Conservation (phyloP, 1,284 basidiomycete species). For the Leccinum solheimii region DNA sequence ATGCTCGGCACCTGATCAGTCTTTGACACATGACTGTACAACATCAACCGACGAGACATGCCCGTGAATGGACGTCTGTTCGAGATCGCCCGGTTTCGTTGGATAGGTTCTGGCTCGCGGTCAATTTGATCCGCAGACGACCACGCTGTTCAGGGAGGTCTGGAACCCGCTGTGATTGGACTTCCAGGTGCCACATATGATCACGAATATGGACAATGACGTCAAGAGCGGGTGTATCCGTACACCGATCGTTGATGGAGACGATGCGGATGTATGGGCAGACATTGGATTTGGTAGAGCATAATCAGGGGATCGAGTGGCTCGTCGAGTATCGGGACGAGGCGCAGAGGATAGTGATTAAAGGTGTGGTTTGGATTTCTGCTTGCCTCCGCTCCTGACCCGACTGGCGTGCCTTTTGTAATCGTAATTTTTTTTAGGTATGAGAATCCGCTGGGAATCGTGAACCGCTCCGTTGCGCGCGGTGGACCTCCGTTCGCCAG, state of each 20-base stretch:
- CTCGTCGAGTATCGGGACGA: not conserved
- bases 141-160: too few species aligned
- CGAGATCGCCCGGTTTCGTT: too few species aligned
- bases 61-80: too few species aligned
- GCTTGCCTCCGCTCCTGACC: not conserved
- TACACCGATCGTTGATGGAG: not conserved
- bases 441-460: constrained; percentile 98
- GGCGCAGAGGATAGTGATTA: constrained; percentile 27
- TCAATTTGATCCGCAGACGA: too few species aligned
- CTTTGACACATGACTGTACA: constrained; percentile 94
- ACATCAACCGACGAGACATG: constrained; percentile 76
- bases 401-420: not conserved
- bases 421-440: constrained; percentile 49
- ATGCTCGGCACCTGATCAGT: constrained; percentile 46
- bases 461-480: constrained; percentile 56
- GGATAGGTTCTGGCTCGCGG: too few species aligned
- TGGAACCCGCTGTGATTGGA: too few species aligned
- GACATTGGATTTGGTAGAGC: too few species aligned
- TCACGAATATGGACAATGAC: too few species aligned
- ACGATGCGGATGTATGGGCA: not conserved
- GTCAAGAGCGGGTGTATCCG: not conserved
- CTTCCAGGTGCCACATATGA: too few species aligned
- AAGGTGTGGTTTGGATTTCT: not conserved
- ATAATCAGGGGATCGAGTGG: too few species aligned
- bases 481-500: constrained; percentile 47